A percentile compares a stretch with the other conserved stretches of the same genome.
Evolutionary conservation across 2,329 filamentous ascomycete species (phyloP).

Genomic region (Cytospora chrysosperma): DNA sequence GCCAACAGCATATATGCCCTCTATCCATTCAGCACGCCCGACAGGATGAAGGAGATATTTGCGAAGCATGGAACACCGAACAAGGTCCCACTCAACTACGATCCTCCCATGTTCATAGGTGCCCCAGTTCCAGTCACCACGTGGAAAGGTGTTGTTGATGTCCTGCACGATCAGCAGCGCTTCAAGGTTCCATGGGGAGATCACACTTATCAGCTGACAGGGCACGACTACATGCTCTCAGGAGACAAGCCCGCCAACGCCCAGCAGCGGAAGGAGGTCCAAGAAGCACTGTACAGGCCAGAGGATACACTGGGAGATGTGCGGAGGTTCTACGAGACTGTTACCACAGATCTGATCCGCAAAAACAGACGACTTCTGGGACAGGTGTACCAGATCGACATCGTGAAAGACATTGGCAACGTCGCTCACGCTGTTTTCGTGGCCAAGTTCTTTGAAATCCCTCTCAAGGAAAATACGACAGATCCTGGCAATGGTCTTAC

Average conservation of each 20-base stretch:
- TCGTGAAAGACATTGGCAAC: conserved; percentile 43
- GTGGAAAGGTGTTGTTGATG: conserved; percentile 29
- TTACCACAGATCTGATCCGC: conserved; percentile 31
- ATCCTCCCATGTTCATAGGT: conserved; percentile 25
- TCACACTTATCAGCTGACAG: conserved; percentile 29
- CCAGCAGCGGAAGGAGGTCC: conserved; percentile 24
- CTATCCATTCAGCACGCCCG: conserved; percentile 32
- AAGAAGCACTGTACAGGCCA: conserved; percentile 26
- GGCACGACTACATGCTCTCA: conserved; percentile 28
- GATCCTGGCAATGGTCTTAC: background rate
- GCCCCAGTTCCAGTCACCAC: conserved; percentile 27
- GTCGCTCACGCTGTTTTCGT: conserved; percentile 53
- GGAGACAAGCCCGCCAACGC: conserved; percentile 24
- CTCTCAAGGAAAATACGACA: conserved; percentile 39
- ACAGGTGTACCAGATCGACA: conserved; percentile 34
- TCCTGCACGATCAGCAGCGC: conserved; percentile 30
- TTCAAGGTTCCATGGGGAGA: conserved; percentile 34
- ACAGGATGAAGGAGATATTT: conserved; percentile 26
- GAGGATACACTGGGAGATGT: conserved; percentile 25
- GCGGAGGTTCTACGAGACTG: conserved; percentile 27
- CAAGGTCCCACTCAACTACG: conserved; percentile 28
- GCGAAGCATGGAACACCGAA: conserved; percentile 23
- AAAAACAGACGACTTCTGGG: conserved; percentile 33
- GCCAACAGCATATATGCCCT: conserved; percentile 29
- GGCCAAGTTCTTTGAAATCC: conserved; percentile 50